These are phyloP conservation scores for Trichomonascaceae sp. DNA, from an alignment of 1,139 yeast species.

Conservation along the genomic window DNA sequence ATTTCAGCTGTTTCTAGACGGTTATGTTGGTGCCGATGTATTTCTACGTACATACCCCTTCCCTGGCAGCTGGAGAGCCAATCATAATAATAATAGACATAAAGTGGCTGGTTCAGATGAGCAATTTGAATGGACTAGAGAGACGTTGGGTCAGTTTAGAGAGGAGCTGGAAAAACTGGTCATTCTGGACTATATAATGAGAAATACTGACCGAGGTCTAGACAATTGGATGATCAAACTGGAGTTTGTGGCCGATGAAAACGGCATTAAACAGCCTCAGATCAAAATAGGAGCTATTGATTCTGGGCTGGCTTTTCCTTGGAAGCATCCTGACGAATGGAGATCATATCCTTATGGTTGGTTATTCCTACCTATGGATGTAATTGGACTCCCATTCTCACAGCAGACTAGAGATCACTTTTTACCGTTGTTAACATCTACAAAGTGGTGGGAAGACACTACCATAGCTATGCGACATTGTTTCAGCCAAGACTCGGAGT, in stretches of 20 bases:
- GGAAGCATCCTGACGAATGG: slow-evolving; percentile 85
- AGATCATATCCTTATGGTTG: slow-evolving; percentile 76
- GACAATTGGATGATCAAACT: slow-evolving; percentile 76
- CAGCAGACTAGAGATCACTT: slow-evolving; percentile 51
- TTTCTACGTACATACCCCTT: slow-evolving; percentile 54
- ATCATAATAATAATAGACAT: background rate
- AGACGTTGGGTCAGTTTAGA: slow-evolving; percentile 46
- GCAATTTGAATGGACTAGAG: slow-evolving; percentile 51
- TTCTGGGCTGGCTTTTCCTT: slow-evolving; percentile 70
- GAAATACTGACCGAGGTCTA: slow-evolving; percentile 69
- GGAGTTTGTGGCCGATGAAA: slow-evolving; percentile 37
- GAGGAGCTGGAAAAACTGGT: slow-evolving; percentile 65
- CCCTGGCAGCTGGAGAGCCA: slow-evolving; percentile 33
- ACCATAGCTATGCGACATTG: slow-evolving; percentile 42
- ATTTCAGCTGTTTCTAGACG: slow-evolving; percentile 57
- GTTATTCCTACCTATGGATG: slow-evolving; percentile 58
- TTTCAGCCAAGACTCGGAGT: slow-evolving; percentile 54
- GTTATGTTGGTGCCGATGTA: slow-evolving; percentile 55
- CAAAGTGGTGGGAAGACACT: slow-evolving; percentile 67
- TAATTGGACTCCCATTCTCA: slow-evolving; percentile 67
- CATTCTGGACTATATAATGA: slow-evolving; percentile 62
- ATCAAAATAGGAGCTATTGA: slow-evolving; percentile 69
- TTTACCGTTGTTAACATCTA: slow-evolving; percentile 53
- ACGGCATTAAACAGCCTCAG: slow-evolving; percentile 31
- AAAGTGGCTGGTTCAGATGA: slow-evolving; percentile 12